Evolutionary conservation across 441 rosid genomes (phyloP), one percentile per base, ranked within the genome.

Genomic region (Aleurites moluccanus): DNA sequence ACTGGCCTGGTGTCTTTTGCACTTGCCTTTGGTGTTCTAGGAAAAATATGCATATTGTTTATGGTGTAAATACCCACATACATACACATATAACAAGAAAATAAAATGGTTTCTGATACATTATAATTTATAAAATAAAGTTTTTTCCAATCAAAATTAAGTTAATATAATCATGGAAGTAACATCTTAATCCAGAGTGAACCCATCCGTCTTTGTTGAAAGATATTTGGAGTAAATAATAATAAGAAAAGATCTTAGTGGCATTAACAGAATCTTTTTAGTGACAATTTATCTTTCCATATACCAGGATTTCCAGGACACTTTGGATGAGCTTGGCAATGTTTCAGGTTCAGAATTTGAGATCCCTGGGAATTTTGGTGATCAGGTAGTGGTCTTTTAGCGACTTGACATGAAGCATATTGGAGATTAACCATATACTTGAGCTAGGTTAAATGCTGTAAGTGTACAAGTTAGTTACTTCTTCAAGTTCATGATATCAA

Each of bases 341-440:
- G 85, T 82, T 47, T 81, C 89, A 1, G 82, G 86, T 53, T 84
- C 87, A 59, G 89, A 84, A 64, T 86, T 86, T 68, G 89, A 86
- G 75, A 84, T 86, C 27, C 86, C 87, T n/a, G 79, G 81, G 33
- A 67, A 72, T 80, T 86, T 84, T 62, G 87, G 84, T 33, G 85
- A 84, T 69, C 87, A 86, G 85, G 86, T 83, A 65, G 64, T 77
- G 73, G 69, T 72, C 73, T 73, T 77, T 73, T 73, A 67, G 68
- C 66, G 61, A 66, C 73, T 62, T 74, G 66, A 73, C 68, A 62
- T 76, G 52, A 40, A 38, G 55, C 78, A 50, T 66, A 33, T 69
- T 61, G 77, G 72, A 61, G 68, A 75, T 35, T 61, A 67, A 77
- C 64, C 42, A 3, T 45, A 71, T 72, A 63, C 75, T 70, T 80